Conservation (phyloP, 2,329 filamentous ascomycete species). For the Trichoderma sp. region DNA sequence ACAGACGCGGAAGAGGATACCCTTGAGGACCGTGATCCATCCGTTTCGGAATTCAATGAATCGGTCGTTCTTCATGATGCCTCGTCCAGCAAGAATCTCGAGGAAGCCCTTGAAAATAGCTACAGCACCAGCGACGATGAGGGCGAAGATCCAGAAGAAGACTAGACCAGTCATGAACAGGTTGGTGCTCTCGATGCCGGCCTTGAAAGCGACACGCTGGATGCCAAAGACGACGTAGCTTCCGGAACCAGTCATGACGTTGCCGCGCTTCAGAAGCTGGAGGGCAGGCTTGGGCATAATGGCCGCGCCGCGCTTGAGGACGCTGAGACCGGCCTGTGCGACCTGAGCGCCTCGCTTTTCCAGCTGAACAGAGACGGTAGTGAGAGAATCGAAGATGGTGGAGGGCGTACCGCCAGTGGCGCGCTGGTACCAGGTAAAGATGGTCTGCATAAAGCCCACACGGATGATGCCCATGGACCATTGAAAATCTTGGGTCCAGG, state of each 20-base stretch:
- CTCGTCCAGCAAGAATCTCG: slow-evolving; percentile 72
- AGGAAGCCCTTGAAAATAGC: slow-evolving; percentile 77
- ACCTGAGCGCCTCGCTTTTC: slow-evolving; percentile 59
- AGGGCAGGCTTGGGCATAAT: slow-evolving; percentile 49
- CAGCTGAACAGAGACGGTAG: slow-evolving; percentile 78
- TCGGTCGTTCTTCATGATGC: slow-evolving; percentile 79
- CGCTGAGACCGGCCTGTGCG: slow-evolving; percentile 41
- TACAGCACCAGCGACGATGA: slow-evolving; percentile 72
- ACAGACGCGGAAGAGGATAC: slow-evolving; percentile 86
- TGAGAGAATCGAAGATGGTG: slow-evolving; percentile 72
- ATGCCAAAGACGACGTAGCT: slow-evolving; percentile 74
- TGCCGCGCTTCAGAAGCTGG: slow-evolving; percentile 54
- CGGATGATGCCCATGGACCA: slow-evolving; percentile 97
- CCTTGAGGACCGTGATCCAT: slow-evolving; percentile 90
- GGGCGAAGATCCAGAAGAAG: slow-evolving; percentile 85
- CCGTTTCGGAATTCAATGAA: slow-evolving; percentile 94
- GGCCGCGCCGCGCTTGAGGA: slow-evolving; percentile 58
- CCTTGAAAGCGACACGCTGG: slow-evolving; percentile 83
- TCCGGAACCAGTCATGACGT: slow-evolving; percentile 55
- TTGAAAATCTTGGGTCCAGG: slow-evolving; percentile 97
- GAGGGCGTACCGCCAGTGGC: slow-evolving; percentile 85
- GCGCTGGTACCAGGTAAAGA: slow-evolving; percentile 95
- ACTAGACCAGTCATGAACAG: slow-evolving; percentile 89
- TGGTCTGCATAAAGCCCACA: slow-evolving; percentile 80
- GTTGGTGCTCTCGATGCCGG: slow-evolving; percentile 84